These are phyloP conservation scores for Juglanconis juglandina DNA, from an alignment of 2,329 filamentous ascomycete species.

Conservation along the genomic window DNA sequence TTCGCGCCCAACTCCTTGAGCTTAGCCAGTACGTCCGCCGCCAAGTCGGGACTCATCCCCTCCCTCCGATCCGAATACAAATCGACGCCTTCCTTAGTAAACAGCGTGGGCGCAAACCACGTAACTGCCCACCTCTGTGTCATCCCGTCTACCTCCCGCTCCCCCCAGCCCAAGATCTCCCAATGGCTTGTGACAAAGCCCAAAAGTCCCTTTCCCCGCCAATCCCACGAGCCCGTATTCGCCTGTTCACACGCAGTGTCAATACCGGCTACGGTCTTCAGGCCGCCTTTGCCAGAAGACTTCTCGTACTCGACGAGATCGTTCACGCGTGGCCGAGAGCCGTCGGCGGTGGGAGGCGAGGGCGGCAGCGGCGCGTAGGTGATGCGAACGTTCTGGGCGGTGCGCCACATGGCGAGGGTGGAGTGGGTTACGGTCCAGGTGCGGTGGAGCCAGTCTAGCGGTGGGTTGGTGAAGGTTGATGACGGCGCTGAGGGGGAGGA, in stretches of 20 bases:
- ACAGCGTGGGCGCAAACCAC: slow-evolving; percentile 79
- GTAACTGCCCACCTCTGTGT: slow-evolving; percentile 70
- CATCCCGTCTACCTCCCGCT: slow-evolving; percentile 39
- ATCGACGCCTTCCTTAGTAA: slow-evolving; percentile 79
- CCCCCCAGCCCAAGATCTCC: slow-evolving; percentile 77
- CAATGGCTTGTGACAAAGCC: slow-evolving; percentile 71
- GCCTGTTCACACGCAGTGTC: slow-evolving; percentile 46
- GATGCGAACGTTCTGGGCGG: slow-evolving; percentile 75
- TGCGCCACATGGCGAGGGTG: slow-evolving; percentile 76
- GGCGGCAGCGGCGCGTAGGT: slow-evolving; percentile 60
- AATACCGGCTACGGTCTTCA: slow-evolving; percentile 62
- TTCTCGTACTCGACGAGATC: slow-evolving; percentile 71
- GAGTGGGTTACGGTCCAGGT: slow-evolving; percentile 75
- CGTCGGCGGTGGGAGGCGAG: neutral
- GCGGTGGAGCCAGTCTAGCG: slow-evolving; percentile 57
- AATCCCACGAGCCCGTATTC: slow-evolving; percentile 57
- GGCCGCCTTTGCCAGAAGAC: slow-evolving; percentile 38
- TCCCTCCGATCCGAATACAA: slow-evolving; percentile 65
- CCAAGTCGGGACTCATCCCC: slow-evolving; percentile 57
- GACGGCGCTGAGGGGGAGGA: slow-evolving; percentile 21
- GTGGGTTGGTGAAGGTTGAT: slow-evolving; percentile 40
- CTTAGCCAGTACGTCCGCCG: slow-evolving; percentile 52
- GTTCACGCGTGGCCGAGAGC: slow-evolving; percentile 49
- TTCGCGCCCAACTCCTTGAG: slow-evolving; percentile 52
- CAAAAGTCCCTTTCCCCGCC: slow-evolving; percentile 75